Percentiles rank a stretch among this genome's conserved stretches.
These are phyloP conservation scores for Ascocoryne sarcoides DNA, from an alignment of 2,329 filamentous ascomycete species.

Conservation along the genomic window DNA sequence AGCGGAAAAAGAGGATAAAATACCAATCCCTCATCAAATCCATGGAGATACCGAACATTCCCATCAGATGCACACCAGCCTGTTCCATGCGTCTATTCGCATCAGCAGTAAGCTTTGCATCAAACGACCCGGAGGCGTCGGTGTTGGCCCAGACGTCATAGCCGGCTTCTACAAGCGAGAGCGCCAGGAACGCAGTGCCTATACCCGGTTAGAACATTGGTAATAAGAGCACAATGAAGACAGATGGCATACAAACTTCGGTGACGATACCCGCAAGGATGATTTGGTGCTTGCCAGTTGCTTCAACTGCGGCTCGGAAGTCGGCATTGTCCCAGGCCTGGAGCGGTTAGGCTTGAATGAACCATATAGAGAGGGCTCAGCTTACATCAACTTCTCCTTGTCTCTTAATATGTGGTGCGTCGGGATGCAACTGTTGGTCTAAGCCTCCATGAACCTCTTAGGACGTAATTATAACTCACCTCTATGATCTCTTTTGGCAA, in stretches of 20 bases:
- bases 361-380: not conserved
- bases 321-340: slow-evolving; percentile 69
- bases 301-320: slow-evolving; percentile 56
- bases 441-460: too few relatives aligned
- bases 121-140: slow-evolving; percentile 61
- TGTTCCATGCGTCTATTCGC: slow-evolving; percentile 58
- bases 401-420: slow-evolving; percentile 56
- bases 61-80: slow-evolving; percentile 50
- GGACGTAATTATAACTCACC: slow-evolving; percentile 26
- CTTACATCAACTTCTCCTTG: slow-evolving; percentile 27
- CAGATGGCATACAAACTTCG: slow-evolving; percentile 50
- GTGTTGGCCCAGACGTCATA: slow-evolving; percentile 68
- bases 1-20: not conserved
- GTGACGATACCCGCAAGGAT: slow-evolving; percentile 66
- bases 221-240: not conserved
- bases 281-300: slow-evolving; percentile 58
- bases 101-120: slow-evolving; percentile 49
- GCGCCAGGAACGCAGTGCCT: slow-evolving; percentile 61
- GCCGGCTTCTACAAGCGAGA: slow-evolving; percentile 61
- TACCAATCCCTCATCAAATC: slow-evolving; percentile 26
- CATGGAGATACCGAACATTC: slow-evolving; percentile 25
- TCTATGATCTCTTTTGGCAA: slow-evolving; percentile 60
- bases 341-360: slow-evolving; percentile 39
- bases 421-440: slow-evolving; percentile 44
- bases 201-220: not conserved